Evolutionary conservation across 2,329 filamentous ascomycete species (phyloP).

Genomic region (Bimuria novae-zelandiae): DNA sequence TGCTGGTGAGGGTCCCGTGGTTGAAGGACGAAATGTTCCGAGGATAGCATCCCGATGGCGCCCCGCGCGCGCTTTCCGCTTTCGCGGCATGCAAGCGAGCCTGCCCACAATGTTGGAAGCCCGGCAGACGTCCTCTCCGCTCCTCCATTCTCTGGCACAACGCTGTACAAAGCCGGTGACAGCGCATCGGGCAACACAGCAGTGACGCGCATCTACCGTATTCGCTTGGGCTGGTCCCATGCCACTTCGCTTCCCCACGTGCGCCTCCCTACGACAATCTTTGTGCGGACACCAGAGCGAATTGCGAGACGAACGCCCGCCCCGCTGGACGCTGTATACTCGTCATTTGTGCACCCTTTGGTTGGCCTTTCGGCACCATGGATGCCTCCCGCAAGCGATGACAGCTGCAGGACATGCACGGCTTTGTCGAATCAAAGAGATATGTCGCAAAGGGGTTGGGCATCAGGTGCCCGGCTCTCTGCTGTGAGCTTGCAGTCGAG

Average conservation of each 20-base stretch:
- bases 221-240: conserved; percentile 9
- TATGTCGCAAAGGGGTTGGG: conserved; percentile 7
- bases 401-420: conserved; percentile 18
- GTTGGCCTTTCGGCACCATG: conserved; percentile 13
- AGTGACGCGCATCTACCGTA: not conserved
- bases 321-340: conserved; percentile 12
- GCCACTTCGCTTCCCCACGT: conserved; percentile 13
- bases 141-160: conserved; percentile 7
- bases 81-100: conserved; percentile 7
- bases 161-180: conserved; percentile 12
- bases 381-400: conserved; percentile 24
- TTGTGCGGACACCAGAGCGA: not conserved
- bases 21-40: conserved; percentile 8
- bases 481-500: conserved; percentile 5
- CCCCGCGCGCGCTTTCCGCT: conserved; percentile 14
- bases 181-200: conserved; percentile 13
- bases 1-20: not conserved
- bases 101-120: conserved; percentile 8
- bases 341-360: conserved; percentile 11
- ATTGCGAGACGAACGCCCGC: conserved; percentile 6
- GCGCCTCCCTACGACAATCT: not conserved
- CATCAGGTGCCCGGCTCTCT: not conserved
- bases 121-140: conserved; percentile 4
- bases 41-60: conserved; percentile 10
- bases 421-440: conserved; percentile 14